Percentiles rank a stretch among this genome's conserved stretches.
Evolutionary conservation across 192 early-diverging fungal species (phyloP).

Genomic region (Coemansia reversa): DNA sequence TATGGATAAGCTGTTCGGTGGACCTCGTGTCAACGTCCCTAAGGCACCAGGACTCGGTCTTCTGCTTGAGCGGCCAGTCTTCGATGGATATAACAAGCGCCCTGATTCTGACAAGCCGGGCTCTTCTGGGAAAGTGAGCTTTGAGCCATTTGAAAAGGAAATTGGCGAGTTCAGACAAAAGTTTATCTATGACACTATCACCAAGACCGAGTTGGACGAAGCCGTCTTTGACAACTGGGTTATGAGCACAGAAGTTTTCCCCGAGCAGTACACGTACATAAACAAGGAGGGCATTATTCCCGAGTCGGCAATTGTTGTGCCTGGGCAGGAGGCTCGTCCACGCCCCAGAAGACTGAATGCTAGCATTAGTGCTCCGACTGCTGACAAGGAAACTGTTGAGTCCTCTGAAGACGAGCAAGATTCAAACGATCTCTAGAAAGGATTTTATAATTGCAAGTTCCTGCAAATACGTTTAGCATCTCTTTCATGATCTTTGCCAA

Average conservation of each 20-base stretch:
- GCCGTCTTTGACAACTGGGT: constrained; percentile 58
- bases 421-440: constrained; percentile 28
- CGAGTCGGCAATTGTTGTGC: constrained; percentile 44
- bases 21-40: constrained; percentile 85
- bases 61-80: constrained; percentile 79
- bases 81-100: constrained; percentile 64
- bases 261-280: constrained; percentile 49
- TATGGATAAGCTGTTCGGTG: constrained; percentile 65
- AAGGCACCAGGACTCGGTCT: constrained; percentile 93
- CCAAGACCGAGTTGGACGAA: constrained; percentile 70
- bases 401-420: constrained; percentile 40
- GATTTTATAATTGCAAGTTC: neutral
- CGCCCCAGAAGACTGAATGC: neutral
- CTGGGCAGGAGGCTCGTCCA: constrained; percentile 17
- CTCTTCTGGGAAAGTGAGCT: constrained; percentile 51
- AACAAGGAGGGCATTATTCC: constrained; percentile 51
- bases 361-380: neutral
- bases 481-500: neutral
- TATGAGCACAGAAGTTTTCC: constrained; percentile 44
- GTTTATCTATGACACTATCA: constrained; percentile 82
- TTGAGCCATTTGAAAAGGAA: constrained; percentile 62
- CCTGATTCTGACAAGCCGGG: constrained; percentile 20
- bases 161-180: constrained; percentile 87
- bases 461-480: neutral
- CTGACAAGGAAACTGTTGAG: constrained; percentile 5